A percentile compares a stretch with the other conserved stretches of the same genome.
These are phyloP conservation scores for Neohortaea acidophila DNA, from an alignment of 495 filamentous ascomycete genomes.

Conservation along the genomic window DNA sequence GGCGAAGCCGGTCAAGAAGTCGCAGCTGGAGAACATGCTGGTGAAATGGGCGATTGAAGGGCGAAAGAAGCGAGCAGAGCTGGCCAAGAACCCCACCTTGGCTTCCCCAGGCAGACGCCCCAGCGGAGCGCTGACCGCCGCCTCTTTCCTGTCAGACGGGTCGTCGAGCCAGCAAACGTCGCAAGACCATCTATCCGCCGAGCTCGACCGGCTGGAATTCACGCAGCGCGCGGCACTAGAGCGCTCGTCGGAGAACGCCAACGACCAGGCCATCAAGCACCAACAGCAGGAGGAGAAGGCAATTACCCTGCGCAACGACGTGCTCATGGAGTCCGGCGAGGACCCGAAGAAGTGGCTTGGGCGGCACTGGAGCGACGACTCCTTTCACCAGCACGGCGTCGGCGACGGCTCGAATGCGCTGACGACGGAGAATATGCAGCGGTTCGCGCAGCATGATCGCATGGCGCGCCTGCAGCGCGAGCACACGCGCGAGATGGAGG, in stretches of 20 bases:
- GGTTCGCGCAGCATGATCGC: not conserved
- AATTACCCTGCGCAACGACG: slow-evolving; percentile 31
- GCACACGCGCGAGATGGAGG: not conserved
- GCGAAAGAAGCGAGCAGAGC: slow-evolving; percentile 17
- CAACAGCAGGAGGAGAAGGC: slow-evolving; percentile 34
- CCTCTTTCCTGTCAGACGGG: slow-evolving; percentile 7
- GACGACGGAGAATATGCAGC: slow-evolving; percentile 14
- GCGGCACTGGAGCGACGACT: not conserved
- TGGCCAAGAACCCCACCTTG: not conserved
- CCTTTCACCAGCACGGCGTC: not conserved
- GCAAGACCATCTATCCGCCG: slow-evolving; percentile 9
- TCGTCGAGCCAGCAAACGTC: not conserved
- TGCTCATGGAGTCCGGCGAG: slow-evolving; percentile 29
- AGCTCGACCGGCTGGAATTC: slow-evolving; percentile 17
- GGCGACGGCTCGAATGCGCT: not conserved
- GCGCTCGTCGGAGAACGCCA: slow-evolving; percentile 19
- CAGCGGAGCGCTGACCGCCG: not conserved
- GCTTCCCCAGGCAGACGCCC: slow-evolving; percentile 5
- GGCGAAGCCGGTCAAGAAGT: slow-evolving; percentile 57
- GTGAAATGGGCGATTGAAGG: slow-evolving; percentile 31
- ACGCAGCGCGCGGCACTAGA: slow-evolving; percentile 10
- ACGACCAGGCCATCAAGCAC: slow-evolving; percentile 20
- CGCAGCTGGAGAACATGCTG: slow-evolving; percentile 56
- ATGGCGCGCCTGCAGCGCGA: not conserved
- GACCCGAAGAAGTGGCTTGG: slow-evolving; percentile 12